Percentiles rank a stretch among this genome's conserved stretches.
phyloP scores from a whole-genome alignment of 169 alveolate genomes.

The Plasmodium gonderi region DNA sequence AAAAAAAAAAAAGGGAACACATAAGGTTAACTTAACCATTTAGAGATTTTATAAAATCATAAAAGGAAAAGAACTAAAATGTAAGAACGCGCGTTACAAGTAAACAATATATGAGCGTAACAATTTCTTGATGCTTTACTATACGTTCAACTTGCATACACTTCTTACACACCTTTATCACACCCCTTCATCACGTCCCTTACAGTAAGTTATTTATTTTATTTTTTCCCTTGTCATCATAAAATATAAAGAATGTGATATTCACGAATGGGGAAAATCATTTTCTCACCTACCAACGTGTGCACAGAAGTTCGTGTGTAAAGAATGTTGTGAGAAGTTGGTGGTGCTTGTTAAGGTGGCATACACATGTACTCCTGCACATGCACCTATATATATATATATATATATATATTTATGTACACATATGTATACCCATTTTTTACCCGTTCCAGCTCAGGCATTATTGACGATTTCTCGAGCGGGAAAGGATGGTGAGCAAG shows the following conservation, averaged over 20 bases:
- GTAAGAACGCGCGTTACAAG: neutral
- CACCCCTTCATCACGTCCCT: too few species aligned
- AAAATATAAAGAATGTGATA: neutral
- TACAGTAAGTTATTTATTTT: neutral
- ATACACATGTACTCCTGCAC: neutral
- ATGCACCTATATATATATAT: neutral
- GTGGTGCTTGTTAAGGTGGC: too few species aligned
- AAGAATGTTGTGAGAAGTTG: too few species aligned
- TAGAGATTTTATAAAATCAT: too few species aligned
- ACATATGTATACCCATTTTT: neutral
- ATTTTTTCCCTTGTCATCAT: neutral
- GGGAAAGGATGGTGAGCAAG: slow-evolving; percentile 30
- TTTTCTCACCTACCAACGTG: neutral
- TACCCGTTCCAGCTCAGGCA: neutral
- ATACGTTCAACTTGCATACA: neutral
- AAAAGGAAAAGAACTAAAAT: neutral
- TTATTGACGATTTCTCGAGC: neutral
- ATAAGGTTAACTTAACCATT: neutral
- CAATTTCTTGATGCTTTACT: neutral
- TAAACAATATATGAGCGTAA: neutral
- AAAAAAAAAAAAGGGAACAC: neutral
- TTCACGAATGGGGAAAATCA: neutral
- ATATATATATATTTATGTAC: neutral
- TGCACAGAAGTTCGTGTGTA: too few species aligned
- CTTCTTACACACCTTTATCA: too few species aligned